These are phyloP conservation scores for Arthrobotrys pseudoclavata DNA, from an alignment of 2,329 filamentous ascomycete species.

Conservation along the genomic window DNA sequence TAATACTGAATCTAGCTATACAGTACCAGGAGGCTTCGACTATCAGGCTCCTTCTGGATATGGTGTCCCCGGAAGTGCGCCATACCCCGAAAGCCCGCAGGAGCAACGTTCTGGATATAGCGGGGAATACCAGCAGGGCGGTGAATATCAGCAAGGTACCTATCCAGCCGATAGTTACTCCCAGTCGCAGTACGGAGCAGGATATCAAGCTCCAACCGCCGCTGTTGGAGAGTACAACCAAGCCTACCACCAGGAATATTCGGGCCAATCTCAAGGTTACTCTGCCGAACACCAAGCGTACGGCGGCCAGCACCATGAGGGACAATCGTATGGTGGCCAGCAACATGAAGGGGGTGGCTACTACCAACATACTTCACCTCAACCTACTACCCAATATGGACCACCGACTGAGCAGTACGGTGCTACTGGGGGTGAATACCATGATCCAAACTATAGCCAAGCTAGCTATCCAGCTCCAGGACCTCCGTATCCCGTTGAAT, in stretches of 20 bases:
- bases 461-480: slow-evolving; percentile 39
- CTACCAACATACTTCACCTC: slow-evolving; percentile 45
- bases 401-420: slow-evolving; percentile 31
- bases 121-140: slow-evolving; percentile 44
- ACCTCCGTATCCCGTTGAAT: slow-evolving; percentile 33
- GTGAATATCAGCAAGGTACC: slow-evolving; percentile 45
- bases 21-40: slow-evolving; percentile 43
- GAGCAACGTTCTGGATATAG: slow-evolving; percentile 46
- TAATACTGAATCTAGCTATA: slow-evolving; percentile 27
- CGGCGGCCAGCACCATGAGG: slow-evolving; percentile 26
- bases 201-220: slow-evolving; percentile 10
- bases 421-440: slow-evolving; percentile 20
- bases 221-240: slow-evolving; percentile 21
- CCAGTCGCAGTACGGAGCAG: slow-evolving; percentile 40
- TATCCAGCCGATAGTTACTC: slow-evolving; percentile 53
- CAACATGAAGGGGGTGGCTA: slow-evolving; percentile 42
- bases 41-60: slow-evolving; percentile 28
- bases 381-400: slow-evolving; percentile 42
- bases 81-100: slow-evolving; percentile 48
- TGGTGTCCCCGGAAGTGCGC: slow-evolving; percentile 32
- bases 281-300: slow-evolving; percentile 32
- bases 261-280: slow-evolving; percentile 34
- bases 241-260: slow-evolving; percentile 43
- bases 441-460: slow-evolving; percentile 36
- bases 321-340: slow-evolving; percentile 25